Evolutionary conservation across 108 stramenopile species (phyloP), one percentile per base, ranked within the genome.

Genomic region (Nitzschia palea): DNA sequence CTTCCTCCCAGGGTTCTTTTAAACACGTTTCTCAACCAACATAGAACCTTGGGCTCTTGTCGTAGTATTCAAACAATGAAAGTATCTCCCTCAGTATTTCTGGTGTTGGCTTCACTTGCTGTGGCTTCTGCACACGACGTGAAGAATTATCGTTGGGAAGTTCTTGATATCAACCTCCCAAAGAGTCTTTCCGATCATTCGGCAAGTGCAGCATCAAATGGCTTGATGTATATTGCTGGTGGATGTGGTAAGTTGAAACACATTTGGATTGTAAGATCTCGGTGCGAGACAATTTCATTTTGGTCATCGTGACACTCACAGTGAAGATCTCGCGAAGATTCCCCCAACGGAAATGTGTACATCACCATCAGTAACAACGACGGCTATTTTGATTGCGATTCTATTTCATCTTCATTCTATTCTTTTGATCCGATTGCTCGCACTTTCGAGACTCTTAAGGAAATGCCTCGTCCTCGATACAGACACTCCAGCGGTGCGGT

Each of bases 171-270:
- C 34, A 37, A 12, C 9, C 53, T 77, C 25, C 68, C 68, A 43
- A 70, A 65, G 26, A 28, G 68, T 35, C 17, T 77, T 26, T 70
- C 68, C 5, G 76, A 77, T 65, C 61, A 62, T 23, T 58, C 68
- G 15, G 76, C 68, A 2, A 30, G n/a, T 28, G 28, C 32, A 9
- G 65, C 12, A 6, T 17, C 47, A 25, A 26, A 66, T 50, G 67
- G 60, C 17, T 30, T 65, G 27, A 44, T 80, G 6, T 80, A 80
- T 44, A 35, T 80, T 47, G 74, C 74, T n/a, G 87, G 87, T 52
- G 87, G 87, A 6, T 88, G 87, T 40, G 82, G 67, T 68, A 73
- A 55, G 67, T 68, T 17, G n/a, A 29, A n/a, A n/a, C n/a, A n/a
- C n/a, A n/a, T n/a, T n/a, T n/a, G n/a, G n/a, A n/a, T n/a, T n/a